Conservation (phyloP, 345 rosid species). For the Barbarea vulgaris region DNA sequence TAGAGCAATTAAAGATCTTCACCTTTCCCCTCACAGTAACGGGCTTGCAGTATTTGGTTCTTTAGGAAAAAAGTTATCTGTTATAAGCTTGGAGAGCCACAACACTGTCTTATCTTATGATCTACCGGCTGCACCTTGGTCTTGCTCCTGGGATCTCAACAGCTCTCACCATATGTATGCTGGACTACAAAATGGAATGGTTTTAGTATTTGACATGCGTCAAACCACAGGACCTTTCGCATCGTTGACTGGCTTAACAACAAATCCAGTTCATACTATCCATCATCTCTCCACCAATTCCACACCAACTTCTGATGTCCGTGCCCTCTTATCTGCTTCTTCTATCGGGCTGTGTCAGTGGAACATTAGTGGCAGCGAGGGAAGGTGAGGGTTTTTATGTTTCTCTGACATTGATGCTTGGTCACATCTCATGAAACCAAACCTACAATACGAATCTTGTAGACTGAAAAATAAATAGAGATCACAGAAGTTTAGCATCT, state of each 20-base stretch:
- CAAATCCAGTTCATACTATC: slow-evolving; percentile 77
- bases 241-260: slow-evolving; percentile 58
- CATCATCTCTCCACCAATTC: slow-evolving; percentile 50
- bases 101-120: slow-evolving; percentile 63
- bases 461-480: background rate
- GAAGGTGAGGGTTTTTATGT: slow-evolving; percentile 52
- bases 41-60: slow-evolving; percentile 72
- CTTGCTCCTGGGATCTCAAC: slow-evolving; percentile 88
- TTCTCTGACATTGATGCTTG: background rate
- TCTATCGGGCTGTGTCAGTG: slow-evolving; percentile 79
- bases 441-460: background rate
- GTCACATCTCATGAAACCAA: slow-evolving; percentile 8
- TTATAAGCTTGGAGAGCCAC: slow-evolving; percentile 84
- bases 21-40: slow-evolving; percentile 58
- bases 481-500: background rate
- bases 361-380: slow-evolving; percentile 56
- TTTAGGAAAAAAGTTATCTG: slow-evolving; percentile 73
- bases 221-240: slow-evolving; percentile 66
- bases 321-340: slow-evolving; percentile 71
- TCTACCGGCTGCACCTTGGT: slow-evolving; percentile 87
- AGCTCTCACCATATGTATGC: slow-evolving; percentile 69
- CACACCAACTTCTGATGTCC: slow-evolving; percentile 43
- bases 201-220: slow-evolving; percentile 79
- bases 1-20: slow-evolving; percentile 78
- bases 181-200: slow-evolving; percentile 86